Percentiles rank a stretch among this genome's conserved stretches.
These are phyloP conservation scores for Euphorbia peplus DNA, from an alignment of 345 rosid genomes.

Conservation along the genomic window DNA sequence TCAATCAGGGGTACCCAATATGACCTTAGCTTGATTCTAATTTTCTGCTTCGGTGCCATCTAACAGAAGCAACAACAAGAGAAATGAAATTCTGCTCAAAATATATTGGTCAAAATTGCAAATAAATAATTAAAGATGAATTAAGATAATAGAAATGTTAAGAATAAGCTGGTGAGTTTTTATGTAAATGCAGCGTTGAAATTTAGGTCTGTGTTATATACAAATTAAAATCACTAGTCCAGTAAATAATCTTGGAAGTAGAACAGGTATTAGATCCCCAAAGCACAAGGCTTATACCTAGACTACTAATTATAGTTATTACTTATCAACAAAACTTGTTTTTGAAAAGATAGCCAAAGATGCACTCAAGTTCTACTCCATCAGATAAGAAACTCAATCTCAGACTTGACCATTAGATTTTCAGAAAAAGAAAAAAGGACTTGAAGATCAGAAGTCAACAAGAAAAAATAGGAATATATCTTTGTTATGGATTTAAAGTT, in stretches of 20 bases:
- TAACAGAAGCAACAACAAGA: constrained; percentile 22
- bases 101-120: neutral
- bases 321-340: neutral
- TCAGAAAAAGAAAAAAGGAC: neutral
- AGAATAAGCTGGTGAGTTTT: neutral
- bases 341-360: neutral
- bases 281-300: neutral
- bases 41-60: constrained; percentile 96
- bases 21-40: constrained; percentile 91
- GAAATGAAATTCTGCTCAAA: constrained; percentile 4
- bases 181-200: neutral
- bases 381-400: neutral
- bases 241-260: neutral
- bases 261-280: neutral
- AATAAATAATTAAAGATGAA: neutral
- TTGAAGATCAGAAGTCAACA: neutral
- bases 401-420: neutral
- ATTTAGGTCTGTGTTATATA: neutral
- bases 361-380: neutral
- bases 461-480: neutral
- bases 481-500: neutral
- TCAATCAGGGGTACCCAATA: constrained; percentile 90
- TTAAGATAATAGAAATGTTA: neutral
- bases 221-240: no score
- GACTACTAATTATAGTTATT: neutral